Evolutionary conservation across 352 stramenopile genomes (phyloP).

Genomic region (Globisporangium ultimum): DNA sequence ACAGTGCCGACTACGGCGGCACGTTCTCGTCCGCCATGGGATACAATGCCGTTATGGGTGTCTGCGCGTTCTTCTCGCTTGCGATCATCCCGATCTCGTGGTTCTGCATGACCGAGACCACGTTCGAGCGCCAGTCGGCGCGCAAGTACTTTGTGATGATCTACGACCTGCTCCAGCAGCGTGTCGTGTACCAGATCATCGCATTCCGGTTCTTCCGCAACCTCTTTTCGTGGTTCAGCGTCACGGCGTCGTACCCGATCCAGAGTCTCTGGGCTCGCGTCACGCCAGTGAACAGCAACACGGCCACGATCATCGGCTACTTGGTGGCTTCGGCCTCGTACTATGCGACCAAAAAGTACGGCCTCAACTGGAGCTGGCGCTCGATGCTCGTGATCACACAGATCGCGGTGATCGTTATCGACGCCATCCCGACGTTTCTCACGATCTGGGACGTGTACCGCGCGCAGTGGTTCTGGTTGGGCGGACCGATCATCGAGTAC

Average conservation of each 20-base stretch:
- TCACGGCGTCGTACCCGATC: conserved; percentile 36
- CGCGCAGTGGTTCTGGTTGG: conserved; percentile 31
- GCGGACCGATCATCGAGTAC: conserved; percentile 18
- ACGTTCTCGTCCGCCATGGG: conserved; percentile 42
- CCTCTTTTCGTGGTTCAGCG: conserved; percentile 42
- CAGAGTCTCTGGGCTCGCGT: conserved; percentile 43
- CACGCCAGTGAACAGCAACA: conserved; percentile 34
- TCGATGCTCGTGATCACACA: conserved; percentile 38
- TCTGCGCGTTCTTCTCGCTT: conserved; percentile 31
- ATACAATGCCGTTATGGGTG: conserved; percentile 48
- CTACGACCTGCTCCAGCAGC: conserved; percentile 51
- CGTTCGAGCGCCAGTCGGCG: conserved; percentile 16
- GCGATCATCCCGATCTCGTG: conserved; percentile 34
- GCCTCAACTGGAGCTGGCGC: conserved; percentile 51
- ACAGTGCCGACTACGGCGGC: conserved; percentile 52
- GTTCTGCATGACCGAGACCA: conserved; percentile 52
- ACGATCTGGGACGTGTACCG: conserved; percentile 29
- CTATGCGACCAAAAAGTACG: conserved; percentile 27
- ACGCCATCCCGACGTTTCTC: conserved; percentile 18
- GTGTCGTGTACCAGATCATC: conserved; percentile 49
- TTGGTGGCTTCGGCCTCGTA: conserved; percentile 29
- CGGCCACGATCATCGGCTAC: conserved; percentile 32
- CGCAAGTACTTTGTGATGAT: conserved; percentile 18
- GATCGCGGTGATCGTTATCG: conserved; percentile 17
- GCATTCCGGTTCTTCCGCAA: conserved; percentile 57